Evolutionary conservation across 2,329 filamentous ascomycete species (phyloP).

Genomic region (Metarhizium anisopliae): DNA sequence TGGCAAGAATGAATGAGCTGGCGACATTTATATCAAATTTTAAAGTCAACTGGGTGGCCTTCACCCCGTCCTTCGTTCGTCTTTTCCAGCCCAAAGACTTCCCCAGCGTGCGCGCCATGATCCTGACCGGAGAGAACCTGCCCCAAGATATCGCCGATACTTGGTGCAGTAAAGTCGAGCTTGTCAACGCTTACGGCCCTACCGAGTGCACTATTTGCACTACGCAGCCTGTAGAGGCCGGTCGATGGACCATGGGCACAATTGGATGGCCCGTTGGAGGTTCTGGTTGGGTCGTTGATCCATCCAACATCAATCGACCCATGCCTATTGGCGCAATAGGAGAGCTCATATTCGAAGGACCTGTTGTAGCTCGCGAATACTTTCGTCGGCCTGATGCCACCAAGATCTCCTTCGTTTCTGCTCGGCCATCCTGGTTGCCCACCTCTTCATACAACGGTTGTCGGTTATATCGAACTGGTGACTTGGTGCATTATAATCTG

Average conservation of each 20-base stretch:
- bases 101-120: conserved; percentile 1
- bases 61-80: conserved; percentile 5
- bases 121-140: conserved; percentile 5
- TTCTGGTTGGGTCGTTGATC: conserved; percentile 6
- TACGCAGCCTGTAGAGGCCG: not conserved
- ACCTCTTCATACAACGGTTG: too few relatives aligned
- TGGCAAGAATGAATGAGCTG: not conserved
- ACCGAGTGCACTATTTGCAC: not conserved
- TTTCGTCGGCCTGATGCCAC: not conserved
- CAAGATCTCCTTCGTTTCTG: not conserved
- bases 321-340: conserved; percentile 8
- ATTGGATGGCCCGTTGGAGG: conserved; percentile 3
- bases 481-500: too few relatives aligned
- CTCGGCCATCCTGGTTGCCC: not conserved
- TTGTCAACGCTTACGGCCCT: not conserved
- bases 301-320: not conserved
- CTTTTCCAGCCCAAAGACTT: conserved; percentile 2
- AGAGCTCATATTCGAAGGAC: conserved; percentile 10
- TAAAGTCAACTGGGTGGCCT: not conserved
- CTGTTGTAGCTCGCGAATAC: conserved; percentile 7
- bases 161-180: not conserved
- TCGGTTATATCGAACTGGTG: too few relatives aligned
- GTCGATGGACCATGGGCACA: not conserved
- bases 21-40: not conserved
- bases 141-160: not conserved